Conservation (phyloP, 805 yeast species). For the Starmerella khaoyaiensis region DNA sequence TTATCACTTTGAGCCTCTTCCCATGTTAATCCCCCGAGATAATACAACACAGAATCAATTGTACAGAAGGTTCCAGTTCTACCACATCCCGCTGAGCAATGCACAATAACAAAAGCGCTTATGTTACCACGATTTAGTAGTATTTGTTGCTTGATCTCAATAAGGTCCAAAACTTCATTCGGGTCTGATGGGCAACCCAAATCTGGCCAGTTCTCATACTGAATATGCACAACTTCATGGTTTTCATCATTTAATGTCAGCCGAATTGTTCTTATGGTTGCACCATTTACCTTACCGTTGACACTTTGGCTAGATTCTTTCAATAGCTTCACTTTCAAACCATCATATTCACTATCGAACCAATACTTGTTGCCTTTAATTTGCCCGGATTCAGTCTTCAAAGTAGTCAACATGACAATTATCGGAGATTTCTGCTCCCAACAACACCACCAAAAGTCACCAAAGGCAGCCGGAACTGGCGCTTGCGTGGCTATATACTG, state of each 20-base stretch:
- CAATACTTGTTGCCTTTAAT: conserved; percentile 83
- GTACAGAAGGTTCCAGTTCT: conserved; percentile 78
- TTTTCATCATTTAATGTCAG: conserved; percentile 23
- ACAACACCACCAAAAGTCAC: conserved; percentile 75
- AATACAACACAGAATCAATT: conserved; percentile 32
- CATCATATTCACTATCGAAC: conserved; percentile 44
- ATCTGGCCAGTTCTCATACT: conserved; percentile 77
- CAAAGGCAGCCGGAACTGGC: conserved; percentile 64
- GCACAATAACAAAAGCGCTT: conserved; percentile 40
- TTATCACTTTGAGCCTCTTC: conserved; percentile 3
- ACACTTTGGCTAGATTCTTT: conserved; percentile 16
- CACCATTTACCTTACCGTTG: conserved; percentile 4
- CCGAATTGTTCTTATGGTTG: conserved; percentile 34
- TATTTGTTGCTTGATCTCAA: conserved; percentile 35
- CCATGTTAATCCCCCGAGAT: conserved; percentile 25
- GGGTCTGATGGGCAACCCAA: conserved; percentile 53
- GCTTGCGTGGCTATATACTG: conserved; percentile 88
- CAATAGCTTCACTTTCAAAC: conserved; percentile 22
- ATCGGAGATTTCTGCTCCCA: conserved; percentile 53
- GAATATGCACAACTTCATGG: conserved; percentile 56
- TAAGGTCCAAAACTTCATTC: conserved; percentile 47
- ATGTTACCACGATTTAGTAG: conserved; percentile 14
- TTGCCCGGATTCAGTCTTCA: conserved; percentile 61
- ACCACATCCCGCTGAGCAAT: conserved; percentile 97
- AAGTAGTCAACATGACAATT: conserved; percentile 61